Conservation (phyloP, 208 protist species). For the Entamoeba moshkovskii region DNA sequence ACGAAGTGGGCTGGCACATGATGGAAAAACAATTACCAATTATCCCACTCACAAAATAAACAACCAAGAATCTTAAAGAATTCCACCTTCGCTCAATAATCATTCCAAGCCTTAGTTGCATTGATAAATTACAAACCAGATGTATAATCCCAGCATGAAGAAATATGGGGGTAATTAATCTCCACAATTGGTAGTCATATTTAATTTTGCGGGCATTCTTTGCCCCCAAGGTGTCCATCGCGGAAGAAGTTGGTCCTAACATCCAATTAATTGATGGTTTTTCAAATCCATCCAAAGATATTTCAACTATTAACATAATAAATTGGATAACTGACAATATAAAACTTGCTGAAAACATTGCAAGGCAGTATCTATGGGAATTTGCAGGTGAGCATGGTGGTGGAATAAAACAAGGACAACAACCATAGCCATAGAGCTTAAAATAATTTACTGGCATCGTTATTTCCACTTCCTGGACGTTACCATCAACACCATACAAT, state of each 20-base stretch:
- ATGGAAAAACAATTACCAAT: conserved; percentile 5
- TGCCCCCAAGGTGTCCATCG: neutral
- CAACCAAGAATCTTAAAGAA: neutral
- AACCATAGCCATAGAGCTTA: neutral
- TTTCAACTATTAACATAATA: neutral
- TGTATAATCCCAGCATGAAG: conserved; percentile 8
- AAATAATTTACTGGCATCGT: neutral
- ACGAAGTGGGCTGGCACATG: neutral
- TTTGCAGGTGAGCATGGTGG: neutral
- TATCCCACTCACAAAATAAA: neutral
- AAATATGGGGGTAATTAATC: conserved; percentile 13
- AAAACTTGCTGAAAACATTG: neutral
- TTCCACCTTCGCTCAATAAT: neutral
- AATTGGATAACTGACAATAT: neutral
- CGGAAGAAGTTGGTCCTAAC: neutral
- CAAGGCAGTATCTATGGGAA: neutral
- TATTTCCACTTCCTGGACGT: neutral
- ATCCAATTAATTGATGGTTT: conserved; percentile 8
- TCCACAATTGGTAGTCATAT: neutral
- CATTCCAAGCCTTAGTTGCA: neutral
- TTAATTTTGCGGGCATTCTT: neutral
- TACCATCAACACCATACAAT: neutral
- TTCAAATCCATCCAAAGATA: neutral
- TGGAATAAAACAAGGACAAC: neutral
- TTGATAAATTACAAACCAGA: neutral